Evolutionary conservation across 805 yeast genomes (phyloP).

Genomic region (Metschnikowia aberdeeniae): DNA sequence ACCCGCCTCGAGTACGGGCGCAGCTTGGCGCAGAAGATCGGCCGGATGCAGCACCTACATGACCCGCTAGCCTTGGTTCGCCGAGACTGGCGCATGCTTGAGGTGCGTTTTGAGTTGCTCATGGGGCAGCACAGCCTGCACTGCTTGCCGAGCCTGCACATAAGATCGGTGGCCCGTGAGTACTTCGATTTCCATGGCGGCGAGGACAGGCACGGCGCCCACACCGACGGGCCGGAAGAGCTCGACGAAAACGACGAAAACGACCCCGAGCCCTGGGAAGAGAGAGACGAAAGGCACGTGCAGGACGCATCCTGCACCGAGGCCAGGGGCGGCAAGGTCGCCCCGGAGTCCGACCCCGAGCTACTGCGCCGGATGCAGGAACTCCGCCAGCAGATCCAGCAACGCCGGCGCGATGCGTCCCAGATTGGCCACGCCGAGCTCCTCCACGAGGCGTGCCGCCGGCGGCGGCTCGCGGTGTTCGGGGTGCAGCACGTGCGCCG

Average conservation of each 20-base stretch:
- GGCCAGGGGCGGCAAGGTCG: constrained; percentile 2
- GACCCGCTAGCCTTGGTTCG: background rate
- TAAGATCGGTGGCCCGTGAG: background rate
- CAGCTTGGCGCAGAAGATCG: constrained; percentile 3
- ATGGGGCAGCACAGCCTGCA: background rate
- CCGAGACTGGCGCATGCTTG: constrained; percentile 2
- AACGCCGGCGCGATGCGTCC: constrained; percentile 6
- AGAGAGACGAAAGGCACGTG: constrained; percentile 8
- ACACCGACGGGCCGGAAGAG: background rate
- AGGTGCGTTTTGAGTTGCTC: constrained; percentile 4
- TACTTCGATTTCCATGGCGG: background rate
- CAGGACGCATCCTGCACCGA: constrained; percentile 5
- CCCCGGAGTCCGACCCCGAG: constrained; percentile 9
- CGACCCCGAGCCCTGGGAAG: constrained; percentile 7
- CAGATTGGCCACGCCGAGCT: constrained; percentile 16
- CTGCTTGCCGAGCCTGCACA: background rate
- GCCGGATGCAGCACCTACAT: background rate
- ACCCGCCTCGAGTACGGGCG: constrained; percentile 4
- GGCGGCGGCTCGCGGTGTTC: constrained; percentile 13
- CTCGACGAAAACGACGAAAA: constrained; percentile 5
- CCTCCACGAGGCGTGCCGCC: constrained; percentile 4
- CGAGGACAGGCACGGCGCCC: constrained; percentile 4
- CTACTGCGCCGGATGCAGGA: constrained; percentile 14
- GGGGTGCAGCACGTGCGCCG: constrained; percentile 3
- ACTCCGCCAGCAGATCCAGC: constrained; percentile 11